Evolutionary conservation across 2,329 filamentous ascomycete genomes (phyloP).

Genomic region (Thielaviopsis punctulata): DNA sequence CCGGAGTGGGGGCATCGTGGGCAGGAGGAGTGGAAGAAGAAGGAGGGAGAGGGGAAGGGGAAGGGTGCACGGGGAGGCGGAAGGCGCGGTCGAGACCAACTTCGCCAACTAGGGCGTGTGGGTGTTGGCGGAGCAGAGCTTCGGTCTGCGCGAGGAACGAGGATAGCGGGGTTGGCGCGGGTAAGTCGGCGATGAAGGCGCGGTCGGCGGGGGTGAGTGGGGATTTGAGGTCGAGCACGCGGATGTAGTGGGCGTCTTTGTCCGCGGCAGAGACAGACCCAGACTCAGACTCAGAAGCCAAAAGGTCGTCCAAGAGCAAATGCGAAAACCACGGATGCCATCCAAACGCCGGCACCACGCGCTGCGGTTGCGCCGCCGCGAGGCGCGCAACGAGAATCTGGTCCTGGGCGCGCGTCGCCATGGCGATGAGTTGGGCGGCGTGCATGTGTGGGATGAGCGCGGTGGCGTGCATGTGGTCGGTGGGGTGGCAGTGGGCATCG

Average conservation of each 20-base stretch:
- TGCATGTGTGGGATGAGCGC: constrained; percentile 45
- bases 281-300: neutral
- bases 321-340: constrained; percentile 83
- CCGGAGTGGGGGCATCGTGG: constrained; percentile 38
- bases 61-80: constrained; percentile 37
- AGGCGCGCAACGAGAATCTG: constrained; percentile 52
- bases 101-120: constrained; percentile 55
- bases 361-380: constrained; percentile 25
- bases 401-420: constrained; percentile 62
- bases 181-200: constrained; percentile 32
- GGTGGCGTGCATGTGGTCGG: constrained; percentile 53
- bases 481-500: constrained; percentile 74
- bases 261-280: too few relatives aligned
- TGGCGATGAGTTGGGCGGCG: constrained; percentile 48
- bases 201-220: constrained; percentile 27
- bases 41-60: neutral
- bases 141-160: constrained; percentile 39
- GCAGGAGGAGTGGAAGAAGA: neutral
- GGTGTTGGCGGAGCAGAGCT: constrained; percentile 35
- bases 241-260: constrained; percentile 43
- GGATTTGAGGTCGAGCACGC: constrained; percentile 42
- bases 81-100: constrained; percentile 64
- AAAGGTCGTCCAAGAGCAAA: constrained; percentile 49
- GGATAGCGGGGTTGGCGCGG: constrained; percentile 42
- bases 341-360: constrained; percentile 53